Evolutionary conservation across 2,329 filamentous ascomycete genomes (phyloP).

Genomic region (Albifimbria verrucaria): DNA sequence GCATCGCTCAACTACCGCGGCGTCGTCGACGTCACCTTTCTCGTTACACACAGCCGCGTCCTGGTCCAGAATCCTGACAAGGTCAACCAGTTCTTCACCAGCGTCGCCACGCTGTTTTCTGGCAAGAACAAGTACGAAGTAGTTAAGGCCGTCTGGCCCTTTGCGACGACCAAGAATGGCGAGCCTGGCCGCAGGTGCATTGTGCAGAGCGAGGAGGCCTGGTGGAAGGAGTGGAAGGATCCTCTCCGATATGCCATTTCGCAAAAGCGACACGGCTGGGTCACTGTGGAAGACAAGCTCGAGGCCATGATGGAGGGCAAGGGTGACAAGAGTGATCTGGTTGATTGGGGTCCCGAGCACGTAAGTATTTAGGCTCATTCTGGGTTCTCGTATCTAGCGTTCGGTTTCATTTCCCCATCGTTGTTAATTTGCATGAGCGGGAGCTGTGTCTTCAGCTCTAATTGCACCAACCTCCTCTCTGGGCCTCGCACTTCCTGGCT

Average conservation of each 20-base stretch:
- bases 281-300: slow-evolving; percentile 52
- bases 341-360: slow-evolving; percentile 43
- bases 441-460: too few relatives aligned
- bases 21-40: slow-evolving; percentile 45
- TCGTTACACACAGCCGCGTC: slow-evolving; percentile 46
- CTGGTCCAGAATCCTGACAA: slow-evolving; percentile 49
- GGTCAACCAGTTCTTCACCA: slow-evolving; percentile 52
- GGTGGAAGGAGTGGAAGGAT: slow-evolving; percentile 43
- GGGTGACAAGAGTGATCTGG: slow-evolving; percentile 28
- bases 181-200: slow-evolving; percentile 41
- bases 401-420: too few relatives aligned
- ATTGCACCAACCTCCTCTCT: too few relatives aligned
- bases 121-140: slow-evolving; percentile 54
- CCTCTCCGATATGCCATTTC: slow-evolving; percentile 41
- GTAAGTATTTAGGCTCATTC: neutral
- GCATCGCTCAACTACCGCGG: slow-evolving; percentile 49
- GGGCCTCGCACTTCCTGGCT: too few relatives aligned
- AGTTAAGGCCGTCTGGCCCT: slow-evolving; percentile 55
- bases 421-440: too few relatives aligned
- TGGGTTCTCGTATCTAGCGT: too few relatives aligned
- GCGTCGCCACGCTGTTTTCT: slow-evolving; percentile 47
- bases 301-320: slow-evolving; percentile 50
- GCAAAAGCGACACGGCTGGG: slow-evolving; percentile 34
- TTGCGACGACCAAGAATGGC: slow-evolving; percentile 45
- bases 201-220: slow-evolving; percentile 54